These are phyloP conservation scores for Naegleria gruberi DNA, from an alignment of 208 protist genomes.

Conservation along the genomic window DNA sequence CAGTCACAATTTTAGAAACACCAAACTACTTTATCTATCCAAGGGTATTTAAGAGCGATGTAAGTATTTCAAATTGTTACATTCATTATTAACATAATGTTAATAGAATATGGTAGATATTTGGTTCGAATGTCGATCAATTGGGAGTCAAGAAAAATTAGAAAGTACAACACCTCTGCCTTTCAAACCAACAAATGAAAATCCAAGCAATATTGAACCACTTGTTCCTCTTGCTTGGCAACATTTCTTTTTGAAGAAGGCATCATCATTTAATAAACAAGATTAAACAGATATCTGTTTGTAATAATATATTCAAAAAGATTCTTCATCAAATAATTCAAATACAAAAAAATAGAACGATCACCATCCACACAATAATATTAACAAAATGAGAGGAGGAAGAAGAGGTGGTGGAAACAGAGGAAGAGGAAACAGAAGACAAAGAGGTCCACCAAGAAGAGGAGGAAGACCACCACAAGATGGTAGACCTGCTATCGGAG, in stretches of 20 bases:
- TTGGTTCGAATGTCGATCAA: neutral
- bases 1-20: neutral
- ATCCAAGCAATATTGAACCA: neutral
- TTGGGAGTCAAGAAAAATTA: neutral
- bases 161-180: neutral
- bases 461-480: neutral
- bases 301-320: too few relatives aligned
- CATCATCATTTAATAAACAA: too few relatives aligned
- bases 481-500: neutral
- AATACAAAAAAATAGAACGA: too few relatives aligned
- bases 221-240: neutral
- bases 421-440: neutral
- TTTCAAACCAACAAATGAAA: neutral
- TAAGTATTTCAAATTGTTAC: neutral
- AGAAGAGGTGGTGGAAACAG: neutral
- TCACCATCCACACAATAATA: neutral
- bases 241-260: too few relatives aligned
- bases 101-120: too few relatives aligned
- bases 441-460: neutral
- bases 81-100: too few relatives aligned
- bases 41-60: neutral
- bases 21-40: neutral
- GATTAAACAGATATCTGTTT: too few relatives aligned
- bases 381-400: neutral
- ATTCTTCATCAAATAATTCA: too few relatives aligned